Evolutionary conservation across 306 rosid species (phyloP), one percentile per base, ranked within the genome.

Genomic region (Begonia loranthoides): DNA sequence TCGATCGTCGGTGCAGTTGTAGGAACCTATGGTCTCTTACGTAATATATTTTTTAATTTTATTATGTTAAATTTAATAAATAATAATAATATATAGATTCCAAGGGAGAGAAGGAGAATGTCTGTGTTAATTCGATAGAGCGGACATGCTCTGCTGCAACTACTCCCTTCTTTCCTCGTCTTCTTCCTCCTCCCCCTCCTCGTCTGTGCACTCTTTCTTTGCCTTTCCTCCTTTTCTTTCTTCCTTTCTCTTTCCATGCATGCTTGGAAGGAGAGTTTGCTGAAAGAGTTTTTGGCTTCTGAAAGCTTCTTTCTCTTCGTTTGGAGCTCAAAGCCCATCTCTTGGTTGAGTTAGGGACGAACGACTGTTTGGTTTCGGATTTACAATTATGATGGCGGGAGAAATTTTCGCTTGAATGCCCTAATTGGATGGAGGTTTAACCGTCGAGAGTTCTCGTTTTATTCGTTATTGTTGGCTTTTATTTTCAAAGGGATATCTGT

Each of bases 1-100:
- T 52, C 72, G 55, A 43, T 56, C 70, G 89, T 73, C 70, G 70
- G 79, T 67, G 72, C 19, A 36, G 51, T 24, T 46, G 36, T n/a
- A 22, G 45, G 17, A 59, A 55, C 1, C n/a, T n/a, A n/a, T n/a
- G n/a, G 4, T 4, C 44, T 39, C n/a, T n/a, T n/a, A 44, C 2
- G 50, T 28, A 28, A 28, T 28, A 28, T 5, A 28, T 28, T 28
- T 0, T 19, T 19, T 19, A 19, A 19, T 19, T 19, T 19, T 19
- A 28, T 28, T 28, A 28, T 4, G 0, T 48, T 33, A 17, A 10
- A 10, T 13, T 17, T 10, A 0, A 0, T 2, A 10, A 12, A 15
- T 44, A 10, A 33, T 17, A 46, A 21, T 41, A 8, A 33, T 9
- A 16, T 56, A 24, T 59, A 13, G 12, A 4, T 44, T 56, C 17